Evolutionary conservation across 495 filamentous ascomycete species (phyloP), one percentile per base, ranked within the genome.

Genomic region (Astrothelium subdiscretum): DNA sequence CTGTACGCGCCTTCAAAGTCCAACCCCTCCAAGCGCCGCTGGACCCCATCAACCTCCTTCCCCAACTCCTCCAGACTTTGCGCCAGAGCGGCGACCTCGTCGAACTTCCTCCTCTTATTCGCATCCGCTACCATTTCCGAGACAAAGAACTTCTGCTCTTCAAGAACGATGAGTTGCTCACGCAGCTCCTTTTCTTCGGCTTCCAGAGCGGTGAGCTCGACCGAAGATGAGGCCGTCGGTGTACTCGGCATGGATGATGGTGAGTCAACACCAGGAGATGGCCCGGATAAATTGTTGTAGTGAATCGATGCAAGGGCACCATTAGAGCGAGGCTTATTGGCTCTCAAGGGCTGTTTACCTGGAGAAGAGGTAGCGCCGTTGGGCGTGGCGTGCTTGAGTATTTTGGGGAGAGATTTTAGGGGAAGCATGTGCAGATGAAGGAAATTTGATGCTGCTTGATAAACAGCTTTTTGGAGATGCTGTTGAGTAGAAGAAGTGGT

Each of bases 91-190:
- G 81, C 81, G 1, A 95, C 90, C 71, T 98, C 94, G 70, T 98
- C 94, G 63, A 96, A 96, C 65, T 87, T 86, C 60, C 94, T 80
- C 35, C 85, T 81, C 63, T 85, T 88, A 59, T 86, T 87, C 2
- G 94, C 92, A 54, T 88, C 85, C 5, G 79, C 84, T 57, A 97
- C 81, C 91, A 97, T 97, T 66, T 89, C 87, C 20, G 84, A 81
- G 0, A 98, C 91, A 69, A 97, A 82, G 70, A 96, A 97, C 70
- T 84, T 84, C 73, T 98, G 94, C 71, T 98, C 94, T 75, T 97
- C 94, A 0, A 98, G 78, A 26, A 98, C 89, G 44, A 96, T 90
- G 20, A 97, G 74, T 43, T 84, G 77, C 68, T 97, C 92, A 13
- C 88, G 81, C 1, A 95, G 73, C 31, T 90, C 85, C 67, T 92